Conservation (phyloP, 2,329 filamentous ascomycete species). For the Macroventuria anomochaeta region DNA sequence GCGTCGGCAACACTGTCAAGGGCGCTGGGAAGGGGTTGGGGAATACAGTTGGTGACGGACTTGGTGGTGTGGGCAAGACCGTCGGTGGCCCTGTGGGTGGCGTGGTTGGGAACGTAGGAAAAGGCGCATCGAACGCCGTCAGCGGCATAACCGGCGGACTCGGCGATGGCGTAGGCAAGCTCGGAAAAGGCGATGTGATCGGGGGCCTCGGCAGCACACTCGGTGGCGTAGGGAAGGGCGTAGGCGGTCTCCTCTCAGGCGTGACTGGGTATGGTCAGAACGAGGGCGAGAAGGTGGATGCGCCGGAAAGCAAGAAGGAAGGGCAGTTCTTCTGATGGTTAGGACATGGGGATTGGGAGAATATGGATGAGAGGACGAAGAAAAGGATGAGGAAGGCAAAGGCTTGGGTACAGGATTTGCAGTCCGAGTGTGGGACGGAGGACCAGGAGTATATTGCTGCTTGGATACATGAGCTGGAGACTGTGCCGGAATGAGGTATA, state of each 20-base stretch:
- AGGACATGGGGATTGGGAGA: conserved; percentile 10
- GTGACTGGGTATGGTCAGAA: conserved; percentile 34
- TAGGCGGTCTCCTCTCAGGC: conserved; percentile 47
- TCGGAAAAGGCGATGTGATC: conserved; percentile 54
- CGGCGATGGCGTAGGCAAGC: conserved; percentile 54
- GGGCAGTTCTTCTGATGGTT: conserved; percentile 20
- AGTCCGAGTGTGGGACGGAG: conserved; percentile 12
- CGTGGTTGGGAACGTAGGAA: conserved; percentile 52
- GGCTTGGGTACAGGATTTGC: conserved; percentile 13
- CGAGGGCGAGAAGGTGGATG: conserved; percentile 24
- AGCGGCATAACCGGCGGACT: conserved; percentile 51
- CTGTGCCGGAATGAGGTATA: not conserved
- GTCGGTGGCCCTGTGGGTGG: conserved; percentile 50
- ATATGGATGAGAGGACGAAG: conserved; percentile 9
- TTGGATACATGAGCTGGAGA: conserved; percentile 14
- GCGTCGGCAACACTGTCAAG: conserved; percentile 46
- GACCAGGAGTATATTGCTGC: conserved; percentile 18
- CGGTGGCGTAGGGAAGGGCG: conserved; percentile 49
- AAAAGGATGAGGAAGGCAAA: conserved; percentile 9
- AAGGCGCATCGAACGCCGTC: conserved; percentile 51
- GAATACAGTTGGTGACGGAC: conserved; percentile 46
- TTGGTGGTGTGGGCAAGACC: conserved; percentile 48
- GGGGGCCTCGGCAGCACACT: conserved; percentile 52
- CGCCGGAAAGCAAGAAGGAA: conserved; percentile 22
- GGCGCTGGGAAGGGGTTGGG: conserved; percentile 45